Base-by-base conservation (phyloP, 129 eudicot species). In the Flaveria bidentis region DNA sequence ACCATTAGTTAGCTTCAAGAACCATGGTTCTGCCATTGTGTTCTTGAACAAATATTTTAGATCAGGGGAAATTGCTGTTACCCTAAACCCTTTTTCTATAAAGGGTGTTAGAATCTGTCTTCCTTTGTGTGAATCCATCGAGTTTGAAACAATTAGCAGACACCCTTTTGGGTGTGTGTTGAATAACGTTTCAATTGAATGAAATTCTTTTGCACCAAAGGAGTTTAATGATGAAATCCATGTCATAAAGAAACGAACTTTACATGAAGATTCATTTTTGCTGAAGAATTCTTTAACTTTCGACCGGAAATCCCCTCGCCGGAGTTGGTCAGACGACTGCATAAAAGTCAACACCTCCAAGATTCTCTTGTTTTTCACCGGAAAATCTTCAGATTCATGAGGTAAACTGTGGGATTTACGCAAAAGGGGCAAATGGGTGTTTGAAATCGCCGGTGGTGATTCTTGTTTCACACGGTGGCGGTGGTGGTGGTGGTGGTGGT, bases 231-330 rank as follows among this genome's bases (percentile, higher is more conserved):
- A 83, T 53, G 98, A 91, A 68, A 94, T 94, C 98, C 98, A 94
- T 14, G 98, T 94, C 98, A 94, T 91, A 82, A 91, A 94, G 75
- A 94, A 87, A 25, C 93, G 89, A 74, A 86, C 76, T 79, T 89
- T 72, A 51, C 98, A 94, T 16, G 87, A 67, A 76, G 82, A 78
- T 80, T 87, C 82, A 78, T 85, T 78, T 77, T 84, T 51, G 30
- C 79, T 41, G 79, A 84, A 82, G 84, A 94, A 39, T 9, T 67
- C 72, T 68, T 83, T 41, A 39, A 49, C 33, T 51, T 60, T 80
- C 17, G 64, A 16, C 76, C 80, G 61, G 56, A 80, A 80, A 18
- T 45, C 79, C 13, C 84, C 79, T 73, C 53, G 79, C 79, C 30
- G 62, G 67, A 57, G 72, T 68, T 26, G 58, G 79, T 67, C 79